Evolutionary conservation across 208 protist genomes (phyloP).

Genomic region (Leishmania major): DNA sequence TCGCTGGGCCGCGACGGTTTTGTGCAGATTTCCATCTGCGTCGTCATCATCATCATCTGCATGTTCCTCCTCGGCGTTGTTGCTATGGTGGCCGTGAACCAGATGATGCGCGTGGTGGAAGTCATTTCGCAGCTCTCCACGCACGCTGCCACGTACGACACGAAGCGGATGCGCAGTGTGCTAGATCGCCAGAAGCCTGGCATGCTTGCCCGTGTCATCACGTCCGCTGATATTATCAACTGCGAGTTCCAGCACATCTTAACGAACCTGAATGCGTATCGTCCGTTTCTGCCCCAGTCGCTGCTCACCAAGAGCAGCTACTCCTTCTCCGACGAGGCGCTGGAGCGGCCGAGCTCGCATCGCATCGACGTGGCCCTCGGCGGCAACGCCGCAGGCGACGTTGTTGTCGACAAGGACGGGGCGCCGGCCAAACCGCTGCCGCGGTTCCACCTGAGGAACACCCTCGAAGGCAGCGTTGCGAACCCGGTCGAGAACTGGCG

Average conservation of each 20-base stretch:
- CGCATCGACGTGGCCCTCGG: background rate
- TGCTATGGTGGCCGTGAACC: slow-evolving; percentile 38
- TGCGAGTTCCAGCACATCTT: slow-evolving; percentile 59
- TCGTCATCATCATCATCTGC: slow-evolving; percentile 54
- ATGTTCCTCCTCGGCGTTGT: slow-evolving; percentile 51
- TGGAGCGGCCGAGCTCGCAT: background rate
- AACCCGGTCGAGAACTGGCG: slow-evolving; percentile 29
- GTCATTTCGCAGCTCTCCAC: slow-evolving; percentile 56
- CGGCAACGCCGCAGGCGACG: background rate
- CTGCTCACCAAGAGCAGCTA: slow-evolving; percentile 40
- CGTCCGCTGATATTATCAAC: slow-evolving; percentile 34
- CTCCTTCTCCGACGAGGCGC: slow-evolving; percentile 19
- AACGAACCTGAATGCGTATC: slow-evolving; percentile 54
- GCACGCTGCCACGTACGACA: slow-evolving; percentile 60
- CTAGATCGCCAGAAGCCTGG: slow-evolving; percentile 28
- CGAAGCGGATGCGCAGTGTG: slow-evolving; percentile 46
- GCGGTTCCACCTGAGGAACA: slow-evolving; percentile 4
- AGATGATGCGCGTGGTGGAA: slow-evolving; percentile 51
- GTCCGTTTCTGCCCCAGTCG: slow-evolving; percentile 60
- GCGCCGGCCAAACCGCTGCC: background rate
- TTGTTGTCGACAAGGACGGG: background rate
- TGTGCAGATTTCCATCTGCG: slow-evolving; percentile 56
- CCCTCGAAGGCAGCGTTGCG: slow-evolving; percentile 9
- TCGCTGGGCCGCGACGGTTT: slow-evolving; percentile 33
- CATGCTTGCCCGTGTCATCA: slow-evolving; percentile 16